Conservation (phyloP, 2,329 filamentous ascomycete species). For the Xylaria sp. region DNA sequence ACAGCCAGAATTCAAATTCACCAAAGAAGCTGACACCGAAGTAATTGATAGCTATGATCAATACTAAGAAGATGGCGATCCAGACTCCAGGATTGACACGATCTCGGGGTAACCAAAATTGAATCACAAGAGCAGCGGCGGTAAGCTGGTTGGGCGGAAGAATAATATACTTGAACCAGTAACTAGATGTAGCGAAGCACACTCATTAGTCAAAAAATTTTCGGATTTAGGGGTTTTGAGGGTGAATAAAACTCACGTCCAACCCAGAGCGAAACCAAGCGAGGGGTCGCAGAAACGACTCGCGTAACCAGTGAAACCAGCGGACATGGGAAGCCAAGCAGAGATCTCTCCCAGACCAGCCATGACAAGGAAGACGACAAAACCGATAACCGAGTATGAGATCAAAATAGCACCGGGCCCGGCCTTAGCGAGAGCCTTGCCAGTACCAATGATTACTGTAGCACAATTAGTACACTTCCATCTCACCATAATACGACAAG, state of each 20-base stretch:
- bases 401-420: conserved; percentile 76
- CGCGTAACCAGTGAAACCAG: conserved; percentile 85
- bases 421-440: conserved; percentile 62
- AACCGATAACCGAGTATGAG: conserved; percentile 74
- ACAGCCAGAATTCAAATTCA: conserved; percentile 70
- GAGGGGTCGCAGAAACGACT: conserved; percentile 82
- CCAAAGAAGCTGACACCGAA: conserved; percentile 76
- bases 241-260: conserved; percentile 61
- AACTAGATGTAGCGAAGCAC: conserved; percentile 47
- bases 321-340: conserved; percentile 79
- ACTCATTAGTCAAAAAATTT: conserved; percentile 42
- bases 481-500: not conserved
- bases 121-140: conserved; percentile 80
- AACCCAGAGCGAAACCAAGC: conserved; percentile 81
- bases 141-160: conserved; percentile 87
- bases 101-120: conserved; percentile 76
- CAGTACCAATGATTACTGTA: conserved; percentile 73
- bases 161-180: conserved; percentile 85
- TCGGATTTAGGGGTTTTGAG: not conserved
- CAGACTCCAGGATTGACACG: conserved; percentile 81
- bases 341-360: conserved; percentile 86
- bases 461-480: conserved; percentile 3
- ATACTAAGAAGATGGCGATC: conserved; percentile 75
- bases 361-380: conserved; percentile 84
- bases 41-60: conserved; percentile 73